These are phyloP conservation scores for Aspergillus hortae DNA, from an alignment of 2,329 filamentous ascomycete genomes.

Conservation along the genomic window DNA sequence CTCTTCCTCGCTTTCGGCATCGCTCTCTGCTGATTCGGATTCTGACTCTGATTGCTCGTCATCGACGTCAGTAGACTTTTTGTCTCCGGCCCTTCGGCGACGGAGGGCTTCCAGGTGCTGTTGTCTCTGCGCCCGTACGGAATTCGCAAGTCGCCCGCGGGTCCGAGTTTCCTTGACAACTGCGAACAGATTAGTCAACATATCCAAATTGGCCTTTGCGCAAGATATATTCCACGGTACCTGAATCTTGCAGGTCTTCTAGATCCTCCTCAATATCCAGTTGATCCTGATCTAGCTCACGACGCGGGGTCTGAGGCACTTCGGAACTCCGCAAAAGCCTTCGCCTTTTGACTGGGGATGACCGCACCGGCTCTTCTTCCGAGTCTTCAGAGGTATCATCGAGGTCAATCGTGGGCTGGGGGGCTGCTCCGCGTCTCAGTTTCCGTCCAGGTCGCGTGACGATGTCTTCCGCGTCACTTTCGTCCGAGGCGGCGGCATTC, in stretches of 20 bases:
- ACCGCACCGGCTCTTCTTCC: constrained; percentile 24
- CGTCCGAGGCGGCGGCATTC: constrained; percentile 6
- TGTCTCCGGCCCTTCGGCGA: constrained; percentile 41
- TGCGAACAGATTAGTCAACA: constrained; percentile 11
- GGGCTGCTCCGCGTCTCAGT: constrained; percentile 25
- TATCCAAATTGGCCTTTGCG: not conserved
- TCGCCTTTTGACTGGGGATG: constrained; percentile 27
- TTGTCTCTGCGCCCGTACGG: constrained; percentile 36
- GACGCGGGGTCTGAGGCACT: constrained; percentile 21
- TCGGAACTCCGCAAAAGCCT: constrained; percentile 13
- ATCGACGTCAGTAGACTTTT: constrained; percentile 27
- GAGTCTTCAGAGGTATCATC: constrained; percentile 20
- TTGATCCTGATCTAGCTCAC: constrained; percentile 28
- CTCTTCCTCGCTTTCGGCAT: constrained; percentile 20
- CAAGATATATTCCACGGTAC: constrained; percentile 17
- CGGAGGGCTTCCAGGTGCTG: constrained; percentile 42
- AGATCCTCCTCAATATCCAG: constrained; percentile 46
- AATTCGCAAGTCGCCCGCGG: constrained; percentile 37
- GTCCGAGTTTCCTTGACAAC: constrained; percentile 39
- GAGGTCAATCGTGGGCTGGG: constrained; percentile 22
- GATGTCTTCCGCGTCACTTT: constrained; percentile 29
- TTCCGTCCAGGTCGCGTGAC: constrained; percentile 22
- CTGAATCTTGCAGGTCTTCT: constrained; percentile 43
- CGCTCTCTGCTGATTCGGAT: constrained; percentile 12
- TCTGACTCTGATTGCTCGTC: constrained; percentile 19